Evolutionary conservation across 2,329 filamentous ascomycete species (phyloP).

Genomic region (Chlorencoelia australis): DNA sequence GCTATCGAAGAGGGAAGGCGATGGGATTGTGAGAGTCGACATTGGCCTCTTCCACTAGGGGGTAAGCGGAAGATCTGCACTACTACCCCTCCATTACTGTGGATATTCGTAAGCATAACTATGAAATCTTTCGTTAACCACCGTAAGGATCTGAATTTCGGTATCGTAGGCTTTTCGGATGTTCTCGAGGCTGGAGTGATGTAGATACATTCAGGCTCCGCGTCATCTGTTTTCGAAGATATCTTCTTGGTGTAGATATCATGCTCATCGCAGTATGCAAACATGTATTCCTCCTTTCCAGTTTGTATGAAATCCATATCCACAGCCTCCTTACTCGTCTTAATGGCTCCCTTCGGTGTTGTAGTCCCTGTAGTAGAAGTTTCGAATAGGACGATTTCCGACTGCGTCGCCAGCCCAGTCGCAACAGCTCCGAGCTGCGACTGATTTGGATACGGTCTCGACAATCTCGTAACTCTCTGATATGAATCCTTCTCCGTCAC

Average conservation of each 20-base stretch:
- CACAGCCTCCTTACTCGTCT: constrained; percentile 47
- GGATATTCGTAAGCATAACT: constrained; percentile 47
- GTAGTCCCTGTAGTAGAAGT: constrained; percentile 42
- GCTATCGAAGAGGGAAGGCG: constrained; percentile 58
- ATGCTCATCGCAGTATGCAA: constrained; percentile 71
- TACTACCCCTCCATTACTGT: constrained; percentile 46
- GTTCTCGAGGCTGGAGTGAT: constrained; percentile 39
- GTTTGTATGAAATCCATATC: constrained; percentile 62
- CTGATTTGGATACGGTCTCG: constrained; percentile 38
- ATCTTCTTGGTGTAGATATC: constrained; percentile 51
- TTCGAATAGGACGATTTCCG: constrained; percentile 74
- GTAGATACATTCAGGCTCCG: constrained; percentile 44
- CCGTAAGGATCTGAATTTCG: constrained; percentile 47
- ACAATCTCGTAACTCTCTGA: constrained; percentile 48
- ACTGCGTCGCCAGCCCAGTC: constrained; percentile 64
- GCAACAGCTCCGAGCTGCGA: constrained; percentile 67
- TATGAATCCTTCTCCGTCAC: constrained; percentile 42
- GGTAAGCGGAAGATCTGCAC: constrained; percentile 42
- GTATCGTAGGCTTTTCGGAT: constrained; percentile 33
- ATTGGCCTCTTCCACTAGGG: constrained; percentile 26
- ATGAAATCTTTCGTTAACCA: constrained; percentile 49
- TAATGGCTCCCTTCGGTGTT: constrained; percentile 39
- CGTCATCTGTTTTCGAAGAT: constrained; percentile 29
- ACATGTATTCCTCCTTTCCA: constrained; percentile 51
- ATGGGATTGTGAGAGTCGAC: constrained; percentile 40